Base-by-base conservation (phyloP, 345 rosid genomes). In the Acer negundo region DNA sequence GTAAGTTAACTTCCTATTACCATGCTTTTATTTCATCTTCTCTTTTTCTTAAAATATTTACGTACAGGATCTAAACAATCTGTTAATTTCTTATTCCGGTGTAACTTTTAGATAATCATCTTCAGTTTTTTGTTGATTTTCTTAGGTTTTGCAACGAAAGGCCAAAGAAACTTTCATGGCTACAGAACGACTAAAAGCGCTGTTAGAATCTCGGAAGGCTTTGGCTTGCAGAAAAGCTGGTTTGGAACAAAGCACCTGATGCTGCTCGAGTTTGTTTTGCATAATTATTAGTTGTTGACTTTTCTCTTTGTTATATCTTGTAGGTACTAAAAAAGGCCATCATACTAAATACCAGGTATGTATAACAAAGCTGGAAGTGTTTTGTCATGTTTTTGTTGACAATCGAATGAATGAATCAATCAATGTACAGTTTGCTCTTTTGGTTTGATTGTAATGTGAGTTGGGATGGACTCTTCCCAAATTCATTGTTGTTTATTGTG, bases 141-240 rank as follows among this genome's bases (percentile, higher is more conserved):
- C 19, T 77, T 82, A 95, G 99, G 96, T 91, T 73, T 78, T 92
- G 87, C 92, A 88, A 73, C 85, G 90, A 44, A 95, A 93, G 84
- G 88, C 86, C n/a, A 81, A 90, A 85, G 96, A 92, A 83, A 90
- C 93, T 82, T 80, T 78, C 63, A 62, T 85, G 76, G 92, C 92
- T 38, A 64, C 81, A 20, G 88, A 89, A 81, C 89, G 93, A 53
- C 83, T 90, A 24, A 89, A 86, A 69, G 80, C 80, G 64, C 84
- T 88, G 10, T 72, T 84, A 49, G 91, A 88, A 80, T 85, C 89
- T 59, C 86, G 85, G 74, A 91, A 84, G 74, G 69, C 75, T 80
- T 78, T 80, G 68, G 82, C 86, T 23, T 44, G 78, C 62, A 84
- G 76, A 85, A 81, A 55, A 70, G 58, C 85, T 78, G 90, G 89